A percentile compares a stretch with the other conserved stretches of the same genome.
Conservation (phyloP, 352 stramenopile genomes). For the Plasmopara muralis region DNA sequence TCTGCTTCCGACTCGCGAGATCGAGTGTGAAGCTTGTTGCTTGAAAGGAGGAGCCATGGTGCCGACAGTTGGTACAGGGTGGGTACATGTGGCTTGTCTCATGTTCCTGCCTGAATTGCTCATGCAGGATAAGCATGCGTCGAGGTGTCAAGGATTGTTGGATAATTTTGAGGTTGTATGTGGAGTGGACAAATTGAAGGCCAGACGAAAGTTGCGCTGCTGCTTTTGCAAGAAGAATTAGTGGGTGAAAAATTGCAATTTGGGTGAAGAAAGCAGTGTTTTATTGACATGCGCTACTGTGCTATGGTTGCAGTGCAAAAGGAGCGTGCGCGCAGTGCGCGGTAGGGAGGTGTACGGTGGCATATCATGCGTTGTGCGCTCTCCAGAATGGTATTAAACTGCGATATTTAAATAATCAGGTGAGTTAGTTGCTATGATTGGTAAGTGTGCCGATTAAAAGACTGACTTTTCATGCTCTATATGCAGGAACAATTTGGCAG, state of each 20-base stretch:
- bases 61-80: conserved; percentile 34
- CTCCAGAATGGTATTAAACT: conserved; percentile 55
- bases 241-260: conserved; percentile 11
- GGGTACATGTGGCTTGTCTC: conserved; percentile 73
- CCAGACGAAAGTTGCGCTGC: conserved; percentile 54
- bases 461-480: neutral
- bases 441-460: neutral
- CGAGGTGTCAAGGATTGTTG: conserved; percentile 20
- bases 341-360: conserved; percentile 58
- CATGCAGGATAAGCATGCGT: conserved; percentile 24
- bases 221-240: conserved; percentile 62
- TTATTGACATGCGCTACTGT: conserved; percentile 8
- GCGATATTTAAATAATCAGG: conserved; percentile 51
- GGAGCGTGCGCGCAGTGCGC: conserved; percentile 67
- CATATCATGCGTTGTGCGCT: conserved; percentile 68
- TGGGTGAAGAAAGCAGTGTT: neutral
- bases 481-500: conserved; percentile 55
- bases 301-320: conserved; percentile 35
- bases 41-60: conserved; percentile 49
- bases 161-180: conserved; percentile 51
- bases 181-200: conserved; percentile 47
- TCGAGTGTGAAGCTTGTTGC: conserved; percentile 50
- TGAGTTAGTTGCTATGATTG: conserved; percentile 7
- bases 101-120: conserved; percentile 78
- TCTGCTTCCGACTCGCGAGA: conserved; percentile 45